A percentile compares a stretch with the other conserved stretches of the same genome.
phyloP scores from a whole-genome alignment of 75 land plant species.

The Adiantum capillusveneris region DNA sequence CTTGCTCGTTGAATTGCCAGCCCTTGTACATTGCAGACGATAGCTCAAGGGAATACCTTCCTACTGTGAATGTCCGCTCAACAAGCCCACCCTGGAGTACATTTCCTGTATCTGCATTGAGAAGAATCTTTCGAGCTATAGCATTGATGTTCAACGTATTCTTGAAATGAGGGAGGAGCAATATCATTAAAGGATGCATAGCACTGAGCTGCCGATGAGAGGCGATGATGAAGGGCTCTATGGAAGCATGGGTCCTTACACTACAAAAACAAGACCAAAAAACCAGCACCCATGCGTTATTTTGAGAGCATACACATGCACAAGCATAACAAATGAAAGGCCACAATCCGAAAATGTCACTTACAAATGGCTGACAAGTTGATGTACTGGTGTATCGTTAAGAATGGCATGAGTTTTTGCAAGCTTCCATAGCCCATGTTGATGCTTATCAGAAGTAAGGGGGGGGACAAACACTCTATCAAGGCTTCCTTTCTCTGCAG shows the following conservation, averaged over 20 bases:
- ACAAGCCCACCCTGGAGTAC: constrained; percentile 44
- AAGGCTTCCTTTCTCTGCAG: constrained; percentile 4
- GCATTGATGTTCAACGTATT: constrained; percentile 80
- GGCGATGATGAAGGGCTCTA: constrained; percentile 75
- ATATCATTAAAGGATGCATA: constrained; percentile 55
- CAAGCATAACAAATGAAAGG: neutral
- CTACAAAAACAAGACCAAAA: constrained; percentile 15
- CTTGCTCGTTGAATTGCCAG: constrained; percentile 62
- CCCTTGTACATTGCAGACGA: constrained; percentile 55
- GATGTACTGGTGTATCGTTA: constrained; percentile 63
- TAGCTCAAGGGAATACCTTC: constrained; percentile 54
- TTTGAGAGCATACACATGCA: neutral
- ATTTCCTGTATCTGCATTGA: constrained; percentile 22
- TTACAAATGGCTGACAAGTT: constrained; percentile 74
- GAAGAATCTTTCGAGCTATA: constrained; percentile 46
- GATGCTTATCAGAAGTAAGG: constrained; percentile 31
- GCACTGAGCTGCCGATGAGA: constrained; percentile 57
- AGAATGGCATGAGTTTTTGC: constrained; percentile 62
- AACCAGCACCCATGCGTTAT: neutral
- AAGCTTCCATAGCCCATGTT: constrained; percentile 43
- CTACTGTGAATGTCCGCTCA: constrained; percentile 72
- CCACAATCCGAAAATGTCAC: too few species aligned
- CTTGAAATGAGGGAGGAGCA: constrained; percentile 58
- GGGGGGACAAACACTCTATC: constrained; percentile 22
- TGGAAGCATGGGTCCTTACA: constrained; percentile 45